Conservation (phyloP, 805 yeast species). For the Candida awuae region DNA sequence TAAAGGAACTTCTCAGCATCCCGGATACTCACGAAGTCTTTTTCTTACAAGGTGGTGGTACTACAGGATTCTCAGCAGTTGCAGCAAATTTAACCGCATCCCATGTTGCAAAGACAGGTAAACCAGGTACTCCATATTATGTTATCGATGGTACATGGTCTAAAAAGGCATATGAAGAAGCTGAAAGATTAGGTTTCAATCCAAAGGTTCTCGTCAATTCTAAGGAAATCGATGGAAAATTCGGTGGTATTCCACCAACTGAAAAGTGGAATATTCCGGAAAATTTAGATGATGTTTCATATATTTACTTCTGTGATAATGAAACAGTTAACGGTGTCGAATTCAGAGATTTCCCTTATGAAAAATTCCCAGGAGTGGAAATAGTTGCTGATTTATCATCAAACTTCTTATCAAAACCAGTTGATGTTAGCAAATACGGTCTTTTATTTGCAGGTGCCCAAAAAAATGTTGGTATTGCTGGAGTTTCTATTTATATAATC, state of each 20-base stretch:
- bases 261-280: constrained; percentile 54
- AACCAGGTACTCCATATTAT: constrained; percentile 75
- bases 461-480: constrained; percentile 95
- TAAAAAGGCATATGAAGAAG: constrained; percentile 80
- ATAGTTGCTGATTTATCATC: constrained; percentile 94
- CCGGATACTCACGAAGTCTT: constrained; percentile 94
- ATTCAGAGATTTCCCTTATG: constrained; percentile 44
- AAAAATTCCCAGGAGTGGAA: constrained; percentile 60
- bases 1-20: constrained; percentile 56
- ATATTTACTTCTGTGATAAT: constrained; percentile 87
- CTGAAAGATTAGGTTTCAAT: constrained; percentile 71
- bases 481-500: constrained; percentile 84
- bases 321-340: constrained; percentile 97
- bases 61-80: constrained; percentile 86
- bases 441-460: constrained; percentile 97
- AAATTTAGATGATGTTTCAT: constrained; percentile 65
- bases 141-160: constrained; percentile 94
- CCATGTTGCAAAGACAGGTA: constrained; percentile 56
- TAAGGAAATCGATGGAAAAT: constrained; percentile 49
- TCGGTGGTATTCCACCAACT: constrained; percentile 57
- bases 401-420: constrained; percentile 70
- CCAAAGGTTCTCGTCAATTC: constrained; percentile 63
- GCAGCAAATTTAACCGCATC: constrained; percentile 77
- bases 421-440: constrained; percentile 82
- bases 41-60: constrained; percentile 97